These are phyloP conservation scores for Kurtzmaniella cleridarum DNA, from an alignment of 805 yeast genomes.

Conservation along the genomic window DNA sequence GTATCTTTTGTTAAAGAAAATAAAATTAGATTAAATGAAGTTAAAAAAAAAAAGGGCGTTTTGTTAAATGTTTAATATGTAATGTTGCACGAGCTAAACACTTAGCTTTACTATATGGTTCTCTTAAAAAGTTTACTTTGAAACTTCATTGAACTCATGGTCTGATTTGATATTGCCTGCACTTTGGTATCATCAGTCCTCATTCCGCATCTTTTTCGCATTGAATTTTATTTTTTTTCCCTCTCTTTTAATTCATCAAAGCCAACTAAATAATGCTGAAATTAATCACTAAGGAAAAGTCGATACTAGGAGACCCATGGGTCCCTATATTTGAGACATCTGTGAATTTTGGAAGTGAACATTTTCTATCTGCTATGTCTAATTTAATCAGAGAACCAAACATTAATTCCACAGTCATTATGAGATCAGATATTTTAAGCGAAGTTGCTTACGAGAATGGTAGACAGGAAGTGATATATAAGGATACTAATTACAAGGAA, in stretches of 20 bases:
- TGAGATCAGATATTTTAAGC: slow-evolving; percentile 77
- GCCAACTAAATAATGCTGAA: slow-evolving; percentile 1
- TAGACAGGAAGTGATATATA: slow-evolving; percentile 21
- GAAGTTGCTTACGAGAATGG: slow-evolving; percentile 41
- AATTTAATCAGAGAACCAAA: slow-evolving; percentile 80
- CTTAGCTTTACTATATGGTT: too few relatives aligned
- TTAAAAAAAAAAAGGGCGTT: too few relatives aligned
- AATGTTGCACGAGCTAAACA: too few relatives aligned
- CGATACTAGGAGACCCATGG: slow-evolving; percentile 59
- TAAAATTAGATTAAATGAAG: not conserved
- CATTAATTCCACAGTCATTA: slow-evolving; percentile 84
- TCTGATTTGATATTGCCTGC: too few relatives aligned
- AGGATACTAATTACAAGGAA: slow-evolving; percentile 12
- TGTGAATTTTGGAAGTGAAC: slow-evolving; percentile 46
- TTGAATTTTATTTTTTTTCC: not conserved
- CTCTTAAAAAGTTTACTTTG: too few relatives aligned
- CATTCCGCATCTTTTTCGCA: too few relatives aligned
- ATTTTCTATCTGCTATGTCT: slow-evolving; percentile 72
- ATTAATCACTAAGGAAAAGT: slow-evolving; percentile 16
- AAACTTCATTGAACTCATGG: too few relatives aligned
- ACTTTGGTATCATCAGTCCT: too few relatives aligned
- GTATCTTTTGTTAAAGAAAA: not conserved
- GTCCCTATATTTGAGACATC: slow-evolving; percentile 47
- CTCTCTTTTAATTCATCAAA: not conserved
- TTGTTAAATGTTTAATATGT: too few relatives aligned